Base-by-base conservation (phyloP, 768 basidiomycete species). In the Collybiopsis confluens region DNA sequence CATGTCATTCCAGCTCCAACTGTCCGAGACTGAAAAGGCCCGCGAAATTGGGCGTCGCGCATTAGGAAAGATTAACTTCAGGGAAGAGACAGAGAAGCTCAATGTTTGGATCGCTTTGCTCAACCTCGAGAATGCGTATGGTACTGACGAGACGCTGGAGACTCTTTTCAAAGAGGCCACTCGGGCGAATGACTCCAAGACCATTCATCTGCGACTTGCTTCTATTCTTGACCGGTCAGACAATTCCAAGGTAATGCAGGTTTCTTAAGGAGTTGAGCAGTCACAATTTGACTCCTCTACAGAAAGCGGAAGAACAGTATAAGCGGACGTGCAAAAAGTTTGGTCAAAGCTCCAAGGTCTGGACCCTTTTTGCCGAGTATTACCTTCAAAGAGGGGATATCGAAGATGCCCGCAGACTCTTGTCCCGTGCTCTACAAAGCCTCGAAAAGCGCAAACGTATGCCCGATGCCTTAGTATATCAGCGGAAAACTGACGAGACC, bases 61-160 rank as follows among this genome's bases (percentile, higher is more conserved):
- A 4, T 75, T 98, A 42, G 76, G 81, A 56, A 87, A 86, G 10
- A 98, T 99, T 71, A 88, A 79, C 64, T 98, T 96, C 75, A 82
- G 96, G 40, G 97, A 99, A 69, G 97, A 99, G 69, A 85, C 85
- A 59, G 97, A 99, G 70, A 92, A 89, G 66, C 70, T 98, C 58
- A 99, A 99, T 63, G 85, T 99, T 38, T 99, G 97, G 97, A 90
- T 96, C 65, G 97, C 96, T 8, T 70, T 96, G 45, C 79, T 99
- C 57, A 99, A 99, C 63, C 65, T 99, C 62, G 97, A 99, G 73
- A 94, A 94, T 60, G 73, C 85, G 13, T 98, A 95, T 64, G 97
- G 97, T 1, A 90, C 86, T 7, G 87, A 89, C 27, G 83, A 92
- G 62, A 80, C 79, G 1, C 67, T 92, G 33, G 93, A 95, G 45